Percentiles rank a stretch among this genome's conserved stretches.
phyloP scores from a whole-genome alignment of 805 yeast genomes.

The Wickerhamomyces chambardii region DNA sequence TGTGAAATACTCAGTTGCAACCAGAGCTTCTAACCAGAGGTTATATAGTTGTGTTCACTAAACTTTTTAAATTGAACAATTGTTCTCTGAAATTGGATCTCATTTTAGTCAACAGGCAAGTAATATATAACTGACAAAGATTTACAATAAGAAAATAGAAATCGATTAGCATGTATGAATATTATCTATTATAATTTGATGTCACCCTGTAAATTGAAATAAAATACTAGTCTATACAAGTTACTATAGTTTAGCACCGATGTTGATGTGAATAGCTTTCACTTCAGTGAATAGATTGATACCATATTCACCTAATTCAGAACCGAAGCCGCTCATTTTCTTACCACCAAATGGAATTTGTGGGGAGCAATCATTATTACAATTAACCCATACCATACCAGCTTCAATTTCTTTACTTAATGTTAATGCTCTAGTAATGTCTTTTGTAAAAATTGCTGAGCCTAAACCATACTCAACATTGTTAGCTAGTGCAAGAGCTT shows the following conservation, averaged over 20 bases:
- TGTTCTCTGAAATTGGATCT: no score
- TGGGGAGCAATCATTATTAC: constrained; percentile 46
- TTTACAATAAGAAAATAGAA: no score
- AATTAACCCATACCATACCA: constrained; percentile 50
- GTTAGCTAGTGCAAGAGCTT: constrained; percentile 33
- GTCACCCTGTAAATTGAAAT: no score
- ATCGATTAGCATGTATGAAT: no score
- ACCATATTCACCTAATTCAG: constrained; percentile 65
- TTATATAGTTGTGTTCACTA: no score
- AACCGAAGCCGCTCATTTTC: constrained; percentile 56
- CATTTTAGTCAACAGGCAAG: no score
- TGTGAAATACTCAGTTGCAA: no score
- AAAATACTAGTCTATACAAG: no score
- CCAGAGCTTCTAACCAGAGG: no score
- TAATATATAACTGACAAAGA: no score
- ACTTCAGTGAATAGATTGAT: constrained; percentile 52
- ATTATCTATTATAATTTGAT: no score
- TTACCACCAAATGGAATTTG: constrained; percentile 65
- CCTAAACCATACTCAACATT: constrained; percentile 37
- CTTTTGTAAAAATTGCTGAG: constrained; percentile 33
- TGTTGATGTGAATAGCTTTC: constrained; percentile 64
- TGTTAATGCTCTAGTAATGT: constrained; percentile 27
- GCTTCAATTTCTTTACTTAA: constrained; percentile 32
- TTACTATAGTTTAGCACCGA: constrained; percentile 23
- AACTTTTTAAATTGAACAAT: no score